phyloP scores from a whole-genome alignment of 2,329 filamentous ascomycete genomes.

The Colletotrichum tanaceti region DNA sequence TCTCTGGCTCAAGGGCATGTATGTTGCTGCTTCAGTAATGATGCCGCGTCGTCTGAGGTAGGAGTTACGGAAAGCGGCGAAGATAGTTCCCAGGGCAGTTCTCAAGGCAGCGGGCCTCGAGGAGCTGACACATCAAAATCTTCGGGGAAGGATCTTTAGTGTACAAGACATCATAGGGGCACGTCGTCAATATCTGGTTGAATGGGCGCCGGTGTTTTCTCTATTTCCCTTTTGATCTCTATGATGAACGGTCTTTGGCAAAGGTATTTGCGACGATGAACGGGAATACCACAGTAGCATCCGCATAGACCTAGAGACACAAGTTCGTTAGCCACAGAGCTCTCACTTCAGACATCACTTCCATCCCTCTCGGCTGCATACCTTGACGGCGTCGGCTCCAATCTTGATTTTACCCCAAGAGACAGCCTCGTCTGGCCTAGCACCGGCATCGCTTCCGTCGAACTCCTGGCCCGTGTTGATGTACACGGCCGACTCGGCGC shows the following conservation, averaged over 20 bases:
- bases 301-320: slow-evolving; percentile 66
- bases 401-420: slow-evolving; percentile 99
- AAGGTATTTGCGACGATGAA: slow-evolving; percentile 76
- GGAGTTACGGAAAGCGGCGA: background rate
- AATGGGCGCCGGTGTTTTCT: slow-evolving; percentile 3
- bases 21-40: background rate
- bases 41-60: background rate
- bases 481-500: slow-evolving; percentile 95
- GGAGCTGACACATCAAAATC: no score
- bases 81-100: background rate
- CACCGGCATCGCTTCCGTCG: slow-evolving; percentile 95
- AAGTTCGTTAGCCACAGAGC: slow-evolving; percentile 5
- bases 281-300: slow-evolving; percentile 73
- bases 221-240: slow-evolving; percentile 1
- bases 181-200: background rate
- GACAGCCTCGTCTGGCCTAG: slow-evolving; percentile 93
- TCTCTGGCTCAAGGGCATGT: no score
- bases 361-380: slow-evolving; percentile 52
- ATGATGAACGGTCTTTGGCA: slow-evolving; percentile 61
- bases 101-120: no score
- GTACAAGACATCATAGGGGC: background rate
- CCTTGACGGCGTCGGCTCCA: slow-evolving; percentile 90
- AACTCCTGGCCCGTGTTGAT: slow-evolving; percentile 98
- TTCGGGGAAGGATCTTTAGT: background rate
- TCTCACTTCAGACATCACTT: background rate